Base-by-base conservation (phyloP, 2,329 filamentous ascomycete genomes). In the Mariannaea sp. region DNA sequence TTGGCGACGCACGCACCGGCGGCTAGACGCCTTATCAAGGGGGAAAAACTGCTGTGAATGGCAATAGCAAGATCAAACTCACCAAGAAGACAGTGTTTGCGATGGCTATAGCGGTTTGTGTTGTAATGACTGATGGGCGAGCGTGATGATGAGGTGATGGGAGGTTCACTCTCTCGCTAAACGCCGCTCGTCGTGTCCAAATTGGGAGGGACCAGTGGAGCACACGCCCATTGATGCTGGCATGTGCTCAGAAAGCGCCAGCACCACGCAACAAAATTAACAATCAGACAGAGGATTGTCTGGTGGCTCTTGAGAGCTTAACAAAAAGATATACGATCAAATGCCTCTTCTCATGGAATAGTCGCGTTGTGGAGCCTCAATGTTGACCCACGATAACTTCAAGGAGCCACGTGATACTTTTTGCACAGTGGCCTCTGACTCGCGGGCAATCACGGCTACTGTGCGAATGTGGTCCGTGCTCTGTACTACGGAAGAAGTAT, bases 321-420 rank as follows among this genome's bases (percentile, higher is more conserved):
- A 16, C 42, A 55, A 54, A 55, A 24, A 47, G 50, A 58, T 44
- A 54, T 55, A 59, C 35, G 54, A 57, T 61, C 56, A 65, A 65
- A 58, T 65, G 52, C 58, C 55, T 66, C 57, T 66, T 56, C 43
- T 41, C 56, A 49, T 54, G 33, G 50, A n/a, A 53, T 43, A 55
- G 49, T 50, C 53, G 57, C 51, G 52, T 57, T 57, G 62, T 68
- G 66, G 64, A 64, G 52, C 51, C 58, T 39, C 47, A n/a, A 29
- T 51, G 53, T 55, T 57, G 63, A 62, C 64, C 69, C 65, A 70
- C 67, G 68, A 70, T 58, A n/a, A n/a, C 29, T 10, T 32, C 29
- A 53, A 58, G 20, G 44, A 49, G 64, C 61, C 71, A 73, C 71
- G 71, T 73, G 71, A 73, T 65, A 56, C 6, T n/a, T 35, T 29